Evolutionary conservation across 2,329 filamentous ascomycete species (phyloP).

Genomic region (Stemphylium beticola): DNA sequence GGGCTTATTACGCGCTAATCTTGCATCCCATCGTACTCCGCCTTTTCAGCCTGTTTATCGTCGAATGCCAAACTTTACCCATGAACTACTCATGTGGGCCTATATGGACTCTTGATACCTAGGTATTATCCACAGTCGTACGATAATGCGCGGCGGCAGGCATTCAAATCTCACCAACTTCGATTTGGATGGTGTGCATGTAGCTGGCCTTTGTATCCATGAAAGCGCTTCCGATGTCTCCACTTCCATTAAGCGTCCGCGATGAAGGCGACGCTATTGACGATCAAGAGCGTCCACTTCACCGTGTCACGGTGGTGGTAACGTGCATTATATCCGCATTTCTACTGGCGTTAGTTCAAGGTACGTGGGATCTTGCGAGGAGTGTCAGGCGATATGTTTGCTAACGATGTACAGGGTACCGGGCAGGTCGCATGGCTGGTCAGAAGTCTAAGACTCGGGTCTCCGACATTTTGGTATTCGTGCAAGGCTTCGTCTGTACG

Average conservation of each 20-base stretch:
- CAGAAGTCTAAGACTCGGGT: conserved; percentile 15
- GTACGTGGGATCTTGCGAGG: conserved; percentile 9
- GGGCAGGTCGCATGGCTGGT: conserved; percentile 24
- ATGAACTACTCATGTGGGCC: not conserved
- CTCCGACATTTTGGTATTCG: conserved; percentile 25
- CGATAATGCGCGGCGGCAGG: not conserved
- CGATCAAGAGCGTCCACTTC: conserved; percentile 9
- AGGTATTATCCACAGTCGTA: not conserved
- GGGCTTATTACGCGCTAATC: not conserved
- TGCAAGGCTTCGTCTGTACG: conserved; percentile 24
- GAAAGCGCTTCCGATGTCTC: conserved; percentile 1
- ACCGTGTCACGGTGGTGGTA: conserved; percentile 17
- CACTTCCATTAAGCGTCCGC: not conserved
- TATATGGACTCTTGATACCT: not conserved
- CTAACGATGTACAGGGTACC: conserved; percentile 21
- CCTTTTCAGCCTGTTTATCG: not conserved
- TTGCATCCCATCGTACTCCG: not conserved
- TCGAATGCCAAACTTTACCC: not conserved
- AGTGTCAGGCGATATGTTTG: not conserved
- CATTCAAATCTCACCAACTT: not conserved
- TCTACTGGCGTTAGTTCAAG: conserved; percentile 26
- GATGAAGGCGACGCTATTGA: not conserved
- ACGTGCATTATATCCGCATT: conserved; percentile 22
- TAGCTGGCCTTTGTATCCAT: not conserved
- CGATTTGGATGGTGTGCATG: not conserved